phyloP scores from a whole-genome alignment of 768 basidiomycete genomes.

The Pleurotus eryngii region DNA sequence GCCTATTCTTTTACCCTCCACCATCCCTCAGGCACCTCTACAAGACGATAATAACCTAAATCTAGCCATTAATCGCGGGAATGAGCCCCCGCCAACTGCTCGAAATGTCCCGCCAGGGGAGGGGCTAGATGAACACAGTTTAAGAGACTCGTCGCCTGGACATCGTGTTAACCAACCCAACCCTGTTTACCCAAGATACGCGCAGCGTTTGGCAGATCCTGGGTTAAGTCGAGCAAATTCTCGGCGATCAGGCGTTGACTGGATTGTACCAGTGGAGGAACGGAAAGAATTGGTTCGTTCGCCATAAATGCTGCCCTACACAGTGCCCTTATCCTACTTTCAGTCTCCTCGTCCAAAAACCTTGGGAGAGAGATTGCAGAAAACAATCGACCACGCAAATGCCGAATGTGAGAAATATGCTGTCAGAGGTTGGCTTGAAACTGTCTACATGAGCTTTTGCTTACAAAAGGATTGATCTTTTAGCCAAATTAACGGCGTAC shows the following conservation, averaged over 20 bases:
- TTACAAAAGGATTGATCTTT: not conserved
- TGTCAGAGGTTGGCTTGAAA: slow-evolving; percentile 30
- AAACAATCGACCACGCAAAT: slow-evolving; percentile 48
- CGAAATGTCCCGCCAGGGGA: not conserved
- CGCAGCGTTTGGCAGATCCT: not conserved
- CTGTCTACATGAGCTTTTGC: slow-evolving; percentile 3
- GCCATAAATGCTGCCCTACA: not conserved
- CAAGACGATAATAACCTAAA: not conserved
- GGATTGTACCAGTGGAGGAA: slow-evolving; percentile 34
- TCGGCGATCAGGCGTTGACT: slow-evolving; percentile 32
- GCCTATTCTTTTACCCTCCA: not conserved
- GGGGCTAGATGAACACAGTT: not conserved
- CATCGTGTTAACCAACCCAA: not conserved
- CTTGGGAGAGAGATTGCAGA: slow-evolving; percentile 49
- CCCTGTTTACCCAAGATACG: not conserved
- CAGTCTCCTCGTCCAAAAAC: slow-evolving; percentile 27
- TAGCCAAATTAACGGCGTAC: slow-evolving; percentile 38
- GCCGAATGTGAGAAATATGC: slow-evolving; percentile 45
- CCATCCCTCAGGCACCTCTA: not conserved
- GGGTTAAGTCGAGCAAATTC: not conserved
- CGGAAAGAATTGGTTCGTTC: slow-evolving; percentile 15
- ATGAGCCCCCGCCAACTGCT: not conserved
- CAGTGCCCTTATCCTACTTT: not conserved
- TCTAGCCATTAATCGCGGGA: not conserved
- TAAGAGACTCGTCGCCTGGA: not conserved